These are phyloP conservation scores for Mycena rebaudengoi DNA, from an alignment of 768 basidiomycete genomes.

Conservation along the genomic window DNA sequence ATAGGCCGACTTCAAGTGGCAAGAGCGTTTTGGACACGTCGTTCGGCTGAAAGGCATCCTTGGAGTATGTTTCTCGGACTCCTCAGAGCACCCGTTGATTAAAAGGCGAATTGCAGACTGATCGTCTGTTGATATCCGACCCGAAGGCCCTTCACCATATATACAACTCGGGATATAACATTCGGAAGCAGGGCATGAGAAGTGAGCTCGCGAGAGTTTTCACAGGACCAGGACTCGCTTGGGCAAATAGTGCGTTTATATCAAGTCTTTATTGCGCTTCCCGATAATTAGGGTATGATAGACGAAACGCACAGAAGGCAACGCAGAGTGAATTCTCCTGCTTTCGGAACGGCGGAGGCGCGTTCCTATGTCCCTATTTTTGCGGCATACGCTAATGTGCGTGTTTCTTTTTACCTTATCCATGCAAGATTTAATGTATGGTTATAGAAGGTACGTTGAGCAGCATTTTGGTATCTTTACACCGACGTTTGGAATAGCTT, in stretches of 20 bases:
- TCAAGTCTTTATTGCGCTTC: not conserved
- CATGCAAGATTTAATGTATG: constrained; percentile 20
- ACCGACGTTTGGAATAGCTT: constrained; percentile 41
- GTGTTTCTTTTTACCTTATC: constrained; percentile 35
- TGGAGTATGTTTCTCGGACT: not conserved
- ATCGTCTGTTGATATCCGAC: constrained; percentile 61
- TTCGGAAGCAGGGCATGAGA: constrained; percentile 59
- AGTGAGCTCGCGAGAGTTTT: constrained; percentile 58
- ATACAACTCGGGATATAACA: constrained; percentile 53
- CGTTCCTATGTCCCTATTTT: constrained; percentile 62
- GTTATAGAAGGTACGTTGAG: not conserved
- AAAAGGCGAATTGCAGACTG: constrained; percentile 47
- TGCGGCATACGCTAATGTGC: constrained; percentile 52
- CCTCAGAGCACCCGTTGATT: not conserved
- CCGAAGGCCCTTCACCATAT: constrained; percentile 65
- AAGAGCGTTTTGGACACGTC: constrained; percentile 56
- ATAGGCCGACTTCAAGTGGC: constrained; percentile 61
- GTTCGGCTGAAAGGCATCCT: constrained; percentile 57
- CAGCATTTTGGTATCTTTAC: not conserved
- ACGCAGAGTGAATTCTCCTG: constrained; percentile 61
- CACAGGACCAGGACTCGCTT: constrained; percentile 61
- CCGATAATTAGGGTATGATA: constrained; percentile 17
- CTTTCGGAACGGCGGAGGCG: constrained; percentile 60
- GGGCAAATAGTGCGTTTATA: constrained; percentile 56
- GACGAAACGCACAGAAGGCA: constrained; percentile 62